These are phyloP conservation scores for Ophiosphaerella narmari DNA, from an alignment of 2,329 filamentous ascomycete species.

Conservation along the genomic window DNA sequence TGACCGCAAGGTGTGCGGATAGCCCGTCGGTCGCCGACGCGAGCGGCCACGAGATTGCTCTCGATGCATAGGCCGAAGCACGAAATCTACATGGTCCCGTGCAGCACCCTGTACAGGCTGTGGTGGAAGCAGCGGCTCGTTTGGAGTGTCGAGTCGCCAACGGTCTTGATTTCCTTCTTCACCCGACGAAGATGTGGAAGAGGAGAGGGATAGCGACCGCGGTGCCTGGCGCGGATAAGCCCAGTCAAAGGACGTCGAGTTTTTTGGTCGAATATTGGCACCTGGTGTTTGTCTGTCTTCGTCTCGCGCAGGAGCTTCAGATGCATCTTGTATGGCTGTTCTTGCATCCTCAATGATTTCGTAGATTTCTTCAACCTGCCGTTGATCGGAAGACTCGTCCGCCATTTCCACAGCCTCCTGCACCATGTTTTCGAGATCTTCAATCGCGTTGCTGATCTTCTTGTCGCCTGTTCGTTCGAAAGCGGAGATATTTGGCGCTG, in stretches of 20 bases:
- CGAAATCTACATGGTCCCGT: slow-evolving; percentile 37
- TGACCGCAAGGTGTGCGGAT: slow-evolving; percentile 9
- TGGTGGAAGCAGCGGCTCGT: slow-evolving; percentile 29
- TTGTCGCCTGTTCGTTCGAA: slow-evolving; percentile 23
- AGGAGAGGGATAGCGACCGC: background rate
- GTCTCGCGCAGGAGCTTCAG: slow-evolving; percentile 19
- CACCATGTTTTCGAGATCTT: slow-evolving; percentile 49
- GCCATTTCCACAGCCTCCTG: slow-evolving; percentile 48
- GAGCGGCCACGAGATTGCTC: slow-evolving; percentile 33
- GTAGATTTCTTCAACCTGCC: slow-evolving; percentile 45
- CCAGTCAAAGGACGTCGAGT: slow-evolving; percentile 33
- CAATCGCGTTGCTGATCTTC: slow-evolving; percentile 41
- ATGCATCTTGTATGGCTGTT: slow-evolving; percentile 40
- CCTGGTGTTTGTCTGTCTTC: background rate
- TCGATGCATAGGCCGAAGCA: slow-evolving; percentile 31
- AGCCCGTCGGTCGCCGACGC: slow-evolving; percentile 10
- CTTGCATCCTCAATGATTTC: slow-evolving; percentile 48
- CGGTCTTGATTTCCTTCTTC: slow-evolving; percentile 4
- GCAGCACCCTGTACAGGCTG: slow-evolving; percentile 21
- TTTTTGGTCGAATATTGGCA: slow-evolving; percentile 12
- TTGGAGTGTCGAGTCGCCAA: slow-evolving; percentile 20
- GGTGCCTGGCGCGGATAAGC: slow-evolving; percentile 23
- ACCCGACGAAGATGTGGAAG: slow-evolving; percentile 15
- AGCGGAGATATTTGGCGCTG: slow-evolving; percentile 21
- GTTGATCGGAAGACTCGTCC: slow-evolving; percentile 36